Conservation (phyloP, 345 rosid species). For the Populus ilicifolia region DNA sequence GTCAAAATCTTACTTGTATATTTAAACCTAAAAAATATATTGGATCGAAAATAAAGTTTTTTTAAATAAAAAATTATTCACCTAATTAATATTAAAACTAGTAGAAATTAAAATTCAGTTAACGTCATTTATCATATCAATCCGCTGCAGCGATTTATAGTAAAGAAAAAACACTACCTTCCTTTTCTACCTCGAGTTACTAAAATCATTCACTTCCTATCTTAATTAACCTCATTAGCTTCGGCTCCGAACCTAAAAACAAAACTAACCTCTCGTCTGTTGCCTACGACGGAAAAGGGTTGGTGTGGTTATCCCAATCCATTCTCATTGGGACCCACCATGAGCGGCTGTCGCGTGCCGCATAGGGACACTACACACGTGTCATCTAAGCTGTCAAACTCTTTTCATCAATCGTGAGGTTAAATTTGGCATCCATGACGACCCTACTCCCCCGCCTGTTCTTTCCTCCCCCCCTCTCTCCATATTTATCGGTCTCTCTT, state of each 20-base stretch:
- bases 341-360: conserved; percentile 60
- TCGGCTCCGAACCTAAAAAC: conserved; percentile 41
- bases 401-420: background rate
- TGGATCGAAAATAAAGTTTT: too few species aligned
- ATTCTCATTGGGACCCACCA: conserved; percentile 37
- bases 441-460: background rate
- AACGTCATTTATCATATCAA: too few species aligned
- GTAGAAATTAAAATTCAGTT: too few species aligned
- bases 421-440: background rate
- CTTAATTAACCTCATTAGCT: conserved; percentile 19
- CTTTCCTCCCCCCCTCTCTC: background rate
- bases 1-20: too few species aligned
- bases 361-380: conserved; percentile 40
- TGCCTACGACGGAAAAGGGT: background rate
- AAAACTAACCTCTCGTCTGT: background rate
- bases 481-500: conserved; percentile 5
- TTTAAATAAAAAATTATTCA: too few species aligned
- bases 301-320: background rate
- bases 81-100: too few species aligned
- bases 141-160: too few species aligned
- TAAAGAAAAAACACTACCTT: too few species aligned
- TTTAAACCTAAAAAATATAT: too few species aligned
- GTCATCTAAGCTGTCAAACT: conserved; percentile 33
- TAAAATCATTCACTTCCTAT: background rate
- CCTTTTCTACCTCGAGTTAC: too few species aligned